Base-by-base conservation (phyloP, 2,329 filamentous ascomycete species). In the Lachnellula hyalina region DNA sequence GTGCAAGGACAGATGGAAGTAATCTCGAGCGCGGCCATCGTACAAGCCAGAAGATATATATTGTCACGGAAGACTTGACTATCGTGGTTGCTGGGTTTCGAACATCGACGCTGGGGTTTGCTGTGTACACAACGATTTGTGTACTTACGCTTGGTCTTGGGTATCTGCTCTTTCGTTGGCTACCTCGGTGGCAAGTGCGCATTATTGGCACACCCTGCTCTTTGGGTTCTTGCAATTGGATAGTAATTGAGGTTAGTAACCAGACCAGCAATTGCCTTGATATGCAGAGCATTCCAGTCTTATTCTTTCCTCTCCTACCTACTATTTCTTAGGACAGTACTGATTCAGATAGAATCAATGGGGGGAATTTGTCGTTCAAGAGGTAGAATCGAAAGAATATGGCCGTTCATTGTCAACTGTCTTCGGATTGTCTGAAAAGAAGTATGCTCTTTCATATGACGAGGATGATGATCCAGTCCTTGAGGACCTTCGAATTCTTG, bases 1-100 rank as follows among this genome's bases (percentile, higher is more conserved):
- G 89, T 61, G 78, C 76, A 28, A 81, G 80, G 51, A 94, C 90
- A 12, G 80, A 85, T 59, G 79, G 76, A 32, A 90, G 87, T 65
- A 78, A 79, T 32, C 74, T 75, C 59, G 82, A 80, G 49, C 76
- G 75, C 41, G 82, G 80, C 11, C 82, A 83, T 42, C 83, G 89
- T 54, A 77, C 81, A 28, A 95, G 81, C 65, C 94, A 99, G 71
- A 97, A 96, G 73, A 81, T 96, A 23, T 94, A 96, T 71, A 91
- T 99, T 72, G 78, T 85, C 55, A 96, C 90, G 42, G 94, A 99
- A 71, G 94, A 99, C 70, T 76, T 99, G 60, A 96, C 91, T 1
- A 91, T 96, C 64, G 93, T 92, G 28, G 84, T 97, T 67, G 90
- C 93, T 23, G 94, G 94, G 0, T 99, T 97, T 71, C 84, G 80